A percentile compares a stretch with the other conserved stretches of the same genome.
Conservation (phyloP, 2,329 filamentous ascomycete species). For the Cercospora sojina region DNA sequence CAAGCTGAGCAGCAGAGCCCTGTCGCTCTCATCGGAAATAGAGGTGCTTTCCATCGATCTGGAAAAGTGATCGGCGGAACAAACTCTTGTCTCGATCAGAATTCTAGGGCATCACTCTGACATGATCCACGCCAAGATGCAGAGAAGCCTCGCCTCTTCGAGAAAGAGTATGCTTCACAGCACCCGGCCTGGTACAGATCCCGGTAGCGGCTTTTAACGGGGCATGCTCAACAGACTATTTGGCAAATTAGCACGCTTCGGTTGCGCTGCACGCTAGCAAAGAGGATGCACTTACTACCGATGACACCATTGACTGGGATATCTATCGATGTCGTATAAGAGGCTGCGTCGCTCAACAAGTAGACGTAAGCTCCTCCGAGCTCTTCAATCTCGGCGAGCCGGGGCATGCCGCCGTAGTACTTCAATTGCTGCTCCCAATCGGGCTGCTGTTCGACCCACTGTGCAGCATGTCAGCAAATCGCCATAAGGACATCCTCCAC, state of each 20-base stretch:
- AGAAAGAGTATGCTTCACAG: not conserved
- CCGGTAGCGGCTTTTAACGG: not conserved
- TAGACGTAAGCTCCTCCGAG: slow-evolving; percentile 18
- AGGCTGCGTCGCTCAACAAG: slow-evolving; percentile 22
- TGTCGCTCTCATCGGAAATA: not conserved
- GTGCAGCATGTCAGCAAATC: not conserved
- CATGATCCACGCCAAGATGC: not conserved
- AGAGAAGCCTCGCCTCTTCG: not conserved
- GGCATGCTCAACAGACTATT: not conserved
- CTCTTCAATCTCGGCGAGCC: slow-evolving; percentile 37
- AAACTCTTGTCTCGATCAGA: not conserved
- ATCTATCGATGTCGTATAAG: slow-evolving; percentile 22
- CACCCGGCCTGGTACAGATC: not conserved
- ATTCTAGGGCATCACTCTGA: not conserved
- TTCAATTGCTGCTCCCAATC: slow-evolving; percentile 24
- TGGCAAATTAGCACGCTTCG: not conserved
- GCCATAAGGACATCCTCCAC: not conserved
- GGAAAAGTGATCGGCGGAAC: not conserved
- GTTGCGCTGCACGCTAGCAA: not conserved
- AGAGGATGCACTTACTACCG: slow-evolving; percentile 11
- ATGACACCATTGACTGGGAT: slow-evolving; percentile 25
- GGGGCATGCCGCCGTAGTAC: slow-evolving; percentile 17
- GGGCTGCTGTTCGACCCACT: slow-evolving; percentile 40
- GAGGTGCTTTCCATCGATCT: not conserved
- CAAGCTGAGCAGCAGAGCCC: not conserved